phyloP scores from a whole-genome alignment of 192 early-diverging fungal species.

The Umbelopsis isabellina region DNA sequence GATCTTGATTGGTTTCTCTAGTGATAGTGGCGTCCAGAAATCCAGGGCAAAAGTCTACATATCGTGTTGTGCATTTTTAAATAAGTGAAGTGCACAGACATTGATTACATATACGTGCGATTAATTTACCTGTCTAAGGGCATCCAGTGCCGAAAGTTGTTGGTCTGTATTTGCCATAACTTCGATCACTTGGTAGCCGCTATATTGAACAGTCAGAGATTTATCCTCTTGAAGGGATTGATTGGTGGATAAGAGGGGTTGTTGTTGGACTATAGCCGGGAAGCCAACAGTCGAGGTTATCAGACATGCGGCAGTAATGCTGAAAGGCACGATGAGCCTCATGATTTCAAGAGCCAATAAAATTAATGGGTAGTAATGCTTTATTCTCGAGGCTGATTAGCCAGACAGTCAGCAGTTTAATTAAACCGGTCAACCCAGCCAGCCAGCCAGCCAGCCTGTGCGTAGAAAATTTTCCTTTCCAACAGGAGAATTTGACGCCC shows the following conservation, averaged over 20 bases:
- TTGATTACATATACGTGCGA: background rate
- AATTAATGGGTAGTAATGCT: too few species aligned
- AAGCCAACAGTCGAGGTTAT: background rate
- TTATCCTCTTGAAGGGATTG: background rate
- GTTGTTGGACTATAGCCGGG: background rate
- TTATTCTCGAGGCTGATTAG: too few species aligned
- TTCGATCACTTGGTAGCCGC: background rate
- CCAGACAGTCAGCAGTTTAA: too few species aligned
- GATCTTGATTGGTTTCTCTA: background rate
- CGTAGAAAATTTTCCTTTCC: background rate
- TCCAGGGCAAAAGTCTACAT: conserved; percentile 8
- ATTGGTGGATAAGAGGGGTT: background rate
- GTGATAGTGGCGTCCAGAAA: conserved; percentile 17
- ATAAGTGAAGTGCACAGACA: background rate
- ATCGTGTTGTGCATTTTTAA: too few species aligned
- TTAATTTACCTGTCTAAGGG: background rate
- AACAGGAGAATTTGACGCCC: background rate
- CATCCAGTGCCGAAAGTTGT: conserved; percentile 7
- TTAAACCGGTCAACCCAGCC: too few species aligned
- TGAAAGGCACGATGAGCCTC: conserved; percentile 9
- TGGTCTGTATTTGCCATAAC: background rate
- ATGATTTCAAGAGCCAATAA: background rate
- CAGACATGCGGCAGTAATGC: conserved; percentile 9
- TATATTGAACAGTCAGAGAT: background rate
- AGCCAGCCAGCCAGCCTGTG: too few species aligned